Evolutionary conservation across 1,284 basidiomycete genomes (phyloP).

Genomic region (Chiua sp.): DNA sequence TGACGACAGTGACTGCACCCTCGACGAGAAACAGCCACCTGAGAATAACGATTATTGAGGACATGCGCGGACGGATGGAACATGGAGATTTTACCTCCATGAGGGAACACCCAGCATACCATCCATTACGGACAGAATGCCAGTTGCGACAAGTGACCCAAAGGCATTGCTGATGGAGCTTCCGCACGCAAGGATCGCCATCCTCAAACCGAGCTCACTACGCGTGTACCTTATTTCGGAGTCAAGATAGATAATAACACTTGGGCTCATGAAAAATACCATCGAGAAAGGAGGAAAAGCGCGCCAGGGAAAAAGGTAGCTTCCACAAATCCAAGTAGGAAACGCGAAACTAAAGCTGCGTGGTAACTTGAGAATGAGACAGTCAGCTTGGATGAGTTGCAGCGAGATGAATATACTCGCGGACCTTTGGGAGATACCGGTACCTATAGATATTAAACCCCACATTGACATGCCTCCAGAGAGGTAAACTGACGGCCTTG

Average conservation of each 20-base stretch:
- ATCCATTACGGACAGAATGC: slow-evolving; percentile 75
- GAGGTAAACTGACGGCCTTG: slow-evolving; percentile 50
- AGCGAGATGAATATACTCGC: no score
- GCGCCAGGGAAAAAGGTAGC: slow-evolving; percentile 82
- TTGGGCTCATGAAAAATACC: slow-evolving; percentile 38
- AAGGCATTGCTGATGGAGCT: slow-evolving; percentile 85
- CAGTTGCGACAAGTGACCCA: slow-evolving; percentile 79
- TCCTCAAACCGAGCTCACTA: slow-evolving; percentile 72
- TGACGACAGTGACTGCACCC: no score
- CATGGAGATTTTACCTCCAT: slow-evolving; percentile 57
- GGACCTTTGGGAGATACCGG: no score
- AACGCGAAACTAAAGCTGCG: no score
- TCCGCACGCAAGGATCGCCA: slow-evolving; percentile 76
- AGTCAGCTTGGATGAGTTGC: no score
- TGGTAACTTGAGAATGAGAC: no score
- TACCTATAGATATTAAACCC: no score
- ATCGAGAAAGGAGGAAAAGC: slow-evolving; percentile 50
- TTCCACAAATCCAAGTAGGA: slow-evolving; percentile 58
- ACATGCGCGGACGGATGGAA: neutral
- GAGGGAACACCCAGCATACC: slow-evolving; percentile 72
- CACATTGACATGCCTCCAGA: no score
- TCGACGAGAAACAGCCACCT: no score
- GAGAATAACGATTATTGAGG: neutral
- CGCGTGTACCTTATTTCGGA: slow-evolving; percentile 54
- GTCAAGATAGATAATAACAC: no score